Percentiles rank a stretch among this genome's conserved stretches.
These are phyloP conservation scores for Amphicarpaea edgeworthii DNA, from an alignment of 306 rosid species.

Conservation along the genomic window DNA sequence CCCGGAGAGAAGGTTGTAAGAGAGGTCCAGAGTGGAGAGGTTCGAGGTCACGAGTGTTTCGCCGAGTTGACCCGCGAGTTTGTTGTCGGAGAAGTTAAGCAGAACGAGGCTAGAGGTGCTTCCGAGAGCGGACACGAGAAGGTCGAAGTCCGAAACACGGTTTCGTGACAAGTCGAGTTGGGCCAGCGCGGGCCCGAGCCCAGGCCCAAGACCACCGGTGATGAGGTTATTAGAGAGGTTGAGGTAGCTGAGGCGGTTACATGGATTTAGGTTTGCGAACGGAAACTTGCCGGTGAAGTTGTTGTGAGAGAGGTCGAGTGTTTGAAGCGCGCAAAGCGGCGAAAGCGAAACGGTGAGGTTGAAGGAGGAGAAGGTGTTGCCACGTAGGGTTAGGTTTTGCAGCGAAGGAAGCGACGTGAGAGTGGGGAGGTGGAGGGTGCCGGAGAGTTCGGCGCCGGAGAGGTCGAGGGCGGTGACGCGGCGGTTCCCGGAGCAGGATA, in stretches of 20 bases:
- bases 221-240: conserved; percentile 64
- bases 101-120: conserved; percentile 52
- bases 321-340: conserved; percentile 44
- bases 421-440: conserved; percentile 54
- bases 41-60: conserved; percentile 43
- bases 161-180: conserved; percentile 67
- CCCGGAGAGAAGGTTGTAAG: conserved; percentile 59
- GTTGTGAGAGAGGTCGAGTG: conserved; percentile 69
- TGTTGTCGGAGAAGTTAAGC: conserved; percentile 62
- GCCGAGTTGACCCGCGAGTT: conserved; percentile 55
- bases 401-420: conserved; percentile 60
- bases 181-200: conserved; percentile 39
- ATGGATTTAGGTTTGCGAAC: conserved; percentile 38
- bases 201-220: conserved; percentile 33
- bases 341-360: conserved; percentile 45
- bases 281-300: conserved; percentile 56
- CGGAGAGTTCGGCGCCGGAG: conserved; percentile 59
- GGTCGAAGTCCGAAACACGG: conserved; percentile 48
- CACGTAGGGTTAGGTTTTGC: conserved; percentile 47
- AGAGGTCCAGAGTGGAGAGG: conserved; percentile 59
- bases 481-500: conserved; percentile 78
- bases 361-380: conserved; percentile 55
- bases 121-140: conserved; percentile 39
- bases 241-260: conserved; percentile 47
- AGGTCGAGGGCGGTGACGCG: conserved; percentile 59